phyloP scores from a whole-genome alignment of 116 monocot species.

The Posidonia oceanica region DNA sequence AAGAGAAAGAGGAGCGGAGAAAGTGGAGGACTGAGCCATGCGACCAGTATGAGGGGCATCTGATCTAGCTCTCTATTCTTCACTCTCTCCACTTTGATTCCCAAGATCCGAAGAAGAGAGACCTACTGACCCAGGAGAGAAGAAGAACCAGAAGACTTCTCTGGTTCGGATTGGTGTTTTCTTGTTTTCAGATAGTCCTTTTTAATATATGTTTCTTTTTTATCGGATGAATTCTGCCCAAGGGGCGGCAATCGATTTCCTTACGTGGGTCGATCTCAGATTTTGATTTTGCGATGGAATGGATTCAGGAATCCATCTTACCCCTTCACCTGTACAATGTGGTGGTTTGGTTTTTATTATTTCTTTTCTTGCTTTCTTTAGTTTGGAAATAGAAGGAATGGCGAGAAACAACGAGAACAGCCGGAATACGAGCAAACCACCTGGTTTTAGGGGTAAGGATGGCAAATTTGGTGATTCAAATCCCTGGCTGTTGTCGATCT shows the following conservation, averaged over 20 bases:
- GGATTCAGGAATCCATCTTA: not conserved
- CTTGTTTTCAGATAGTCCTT: not conserved
- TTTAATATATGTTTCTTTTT: not conserved
- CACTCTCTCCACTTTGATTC: not conserved
- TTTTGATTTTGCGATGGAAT: not conserved
- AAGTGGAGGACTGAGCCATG: not conserved
- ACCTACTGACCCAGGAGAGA: not conserved
- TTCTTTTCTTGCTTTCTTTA: not conserved
- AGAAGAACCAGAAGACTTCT: not conserved
- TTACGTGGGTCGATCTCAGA: not conserved
- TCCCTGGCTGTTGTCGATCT: not conserved
- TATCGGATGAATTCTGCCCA: no score
- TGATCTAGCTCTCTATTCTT: not conserved
- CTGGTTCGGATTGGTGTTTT: not conserved
- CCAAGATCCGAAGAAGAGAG: not conserved
- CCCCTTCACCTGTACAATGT: not conserved
- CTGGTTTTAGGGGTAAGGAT: conserved; percentile 2
- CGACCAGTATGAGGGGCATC: not conserved
- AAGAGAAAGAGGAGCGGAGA: not conserved
- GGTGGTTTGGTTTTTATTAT: not conserved
- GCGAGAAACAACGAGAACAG: conserved; percentile 1
- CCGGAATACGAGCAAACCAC: not conserved
- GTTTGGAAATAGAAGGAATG: not conserved
- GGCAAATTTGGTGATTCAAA: not conserved
- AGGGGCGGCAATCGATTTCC: not conserved